Evolutionary conservation across 331 rosid genomes (phyloP), one percentile per base, ranked within the genome.

Genomic region (Malus hybrid): DNA sequence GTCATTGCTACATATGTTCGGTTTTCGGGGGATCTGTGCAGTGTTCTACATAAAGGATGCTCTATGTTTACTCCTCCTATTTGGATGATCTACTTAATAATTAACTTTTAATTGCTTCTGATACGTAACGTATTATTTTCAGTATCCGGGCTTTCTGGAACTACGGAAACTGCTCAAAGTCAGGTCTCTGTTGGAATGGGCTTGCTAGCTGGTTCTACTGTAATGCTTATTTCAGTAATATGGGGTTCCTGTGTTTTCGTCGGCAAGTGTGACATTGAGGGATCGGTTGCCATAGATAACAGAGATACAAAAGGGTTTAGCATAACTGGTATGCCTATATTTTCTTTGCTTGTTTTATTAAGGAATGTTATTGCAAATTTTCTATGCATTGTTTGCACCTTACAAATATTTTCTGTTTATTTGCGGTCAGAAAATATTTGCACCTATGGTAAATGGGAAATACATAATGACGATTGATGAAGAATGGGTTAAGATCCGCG

Each of bases 131-230:
- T 82, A 44, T 80, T 76, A n/a, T 74, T 83, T 78, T 74, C 39
- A 94, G 99, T 94, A 44, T 94, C 99, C 39, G 99, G 99, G 73
- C 92, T 94, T 73, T 93, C 99, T 33, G 99, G 99, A 46, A 86
- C 86, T 33, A 44, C 79, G 34, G 93, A 79, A 34, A 80, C 84
- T 67, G 99, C 99, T 76, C 99, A 94, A 79, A 84, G 89, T 86
- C 97, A 94, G 83, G 99, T 94, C 61, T 83, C 90, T 31, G 97
- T 94, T 78, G 99, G 99, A 84, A 94, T 94, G 93, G 99, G 99
- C 46, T 86, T 94, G 87, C 87, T 94, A 27, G 93, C 99, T 74
- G 99, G 99, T 70, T 94, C 99, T n/a, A 94, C 97, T 44, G 92
- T 89, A 74, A 76, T 94, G 89, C 99, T 94, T 80, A 87, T 94